Conservation (phyloP, 306 rosid genomes). For the Dalbergia cultrata region DNA sequence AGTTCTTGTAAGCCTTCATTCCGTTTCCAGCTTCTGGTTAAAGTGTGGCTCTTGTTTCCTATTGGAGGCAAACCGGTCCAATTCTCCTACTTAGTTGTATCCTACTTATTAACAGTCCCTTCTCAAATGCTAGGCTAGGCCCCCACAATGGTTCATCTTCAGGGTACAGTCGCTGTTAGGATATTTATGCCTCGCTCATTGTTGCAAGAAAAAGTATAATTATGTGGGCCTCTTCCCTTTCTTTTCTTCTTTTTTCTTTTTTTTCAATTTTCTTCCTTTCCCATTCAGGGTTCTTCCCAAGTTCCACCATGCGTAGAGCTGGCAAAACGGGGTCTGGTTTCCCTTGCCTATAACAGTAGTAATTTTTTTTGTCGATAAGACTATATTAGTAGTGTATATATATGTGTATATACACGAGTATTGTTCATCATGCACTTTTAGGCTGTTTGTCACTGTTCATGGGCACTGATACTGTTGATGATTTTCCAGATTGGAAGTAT, state of each 20-base stretch:
- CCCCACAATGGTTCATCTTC: constrained; percentile 28
- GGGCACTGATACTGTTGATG: constrained; percentile 36
- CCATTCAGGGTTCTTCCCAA: constrained; percentile 29
- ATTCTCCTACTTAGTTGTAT: constrained; percentile 12
- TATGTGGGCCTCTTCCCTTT: constrained; percentile 40
- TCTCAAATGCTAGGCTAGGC: constrained; percentile 35
- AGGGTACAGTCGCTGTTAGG: constrained; percentile 32
- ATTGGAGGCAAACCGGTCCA: constrained; percentile 25
- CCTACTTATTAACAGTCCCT: constrained; percentile 32
- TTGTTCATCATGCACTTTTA: constrained; percentile 1
- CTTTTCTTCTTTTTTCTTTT: too few species aligned
- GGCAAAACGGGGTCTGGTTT: constrained; percentile 6
- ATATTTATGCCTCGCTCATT: constrained; percentile 38
- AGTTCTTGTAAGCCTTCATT: constrained; percentile 18
- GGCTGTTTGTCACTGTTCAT: constrained; percentile 32
- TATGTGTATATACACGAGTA: background rate
- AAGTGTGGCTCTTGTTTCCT: constrained; percentile 38
- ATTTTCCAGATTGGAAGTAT: constrained; percentile 47
- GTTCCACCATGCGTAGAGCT: constrained; percentile 23
- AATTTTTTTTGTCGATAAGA: too few species aligned
- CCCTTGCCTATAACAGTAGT: background rate
- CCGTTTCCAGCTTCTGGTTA: constrained; percentile 48
- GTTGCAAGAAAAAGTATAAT: background rate
- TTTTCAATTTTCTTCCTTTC: too few species aligned
- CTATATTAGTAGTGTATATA: background rate